Evolutionary conservation across 805 yeast species (phyloP), one percentile per base, ranked within the genome.

Genomic region (Millerozyma miso): DNA sequence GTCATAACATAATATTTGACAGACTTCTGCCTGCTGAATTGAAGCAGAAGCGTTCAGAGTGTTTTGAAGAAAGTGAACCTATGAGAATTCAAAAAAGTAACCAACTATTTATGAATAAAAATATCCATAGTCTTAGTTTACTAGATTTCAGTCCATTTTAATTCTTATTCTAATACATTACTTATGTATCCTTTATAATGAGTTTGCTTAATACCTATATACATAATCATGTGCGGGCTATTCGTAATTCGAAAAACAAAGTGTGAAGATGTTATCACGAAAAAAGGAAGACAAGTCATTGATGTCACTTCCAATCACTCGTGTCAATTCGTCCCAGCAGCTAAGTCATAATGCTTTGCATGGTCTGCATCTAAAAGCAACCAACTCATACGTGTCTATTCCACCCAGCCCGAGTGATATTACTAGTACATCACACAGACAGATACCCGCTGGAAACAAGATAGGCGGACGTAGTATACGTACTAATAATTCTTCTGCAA

Each of bases 371-470:
- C 8, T 18, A 13, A 14, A 20, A 5, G 26, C 19, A 13, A 40
- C 45, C 3, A 37, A 34, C 17, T 39, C 49, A 16, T 42, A 43
- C 19, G 35, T 44, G 3, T 58, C 69, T 5, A 55, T 54, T n/a
- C 62, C 68, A 4, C 45, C 61, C 2, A 54, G 62, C 1, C 62
- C 67, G 3, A 47, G 47, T n/a, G 45, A 55, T 6, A 65, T 67
- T 44, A 63, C 64, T 26, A 51, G 65, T 6, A 65, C 72, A 14
- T 65, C 73, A 12, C 56, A 69, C 31, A 70, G 52, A 41, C 51
- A 48, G 31, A 44, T 48, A 35, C 48, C 41, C 16, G 52, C 55
- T 19, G 52, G 40, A 13, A 32, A 32, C 17, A 48, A 57, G 1
- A 53, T 48, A 19, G 62, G 67, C 60, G 18, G 43, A 56, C 10